Conservation (phyloP, 2,329 filamentous ascomycete genomes). For the Botryotinia globosa region DNA sequence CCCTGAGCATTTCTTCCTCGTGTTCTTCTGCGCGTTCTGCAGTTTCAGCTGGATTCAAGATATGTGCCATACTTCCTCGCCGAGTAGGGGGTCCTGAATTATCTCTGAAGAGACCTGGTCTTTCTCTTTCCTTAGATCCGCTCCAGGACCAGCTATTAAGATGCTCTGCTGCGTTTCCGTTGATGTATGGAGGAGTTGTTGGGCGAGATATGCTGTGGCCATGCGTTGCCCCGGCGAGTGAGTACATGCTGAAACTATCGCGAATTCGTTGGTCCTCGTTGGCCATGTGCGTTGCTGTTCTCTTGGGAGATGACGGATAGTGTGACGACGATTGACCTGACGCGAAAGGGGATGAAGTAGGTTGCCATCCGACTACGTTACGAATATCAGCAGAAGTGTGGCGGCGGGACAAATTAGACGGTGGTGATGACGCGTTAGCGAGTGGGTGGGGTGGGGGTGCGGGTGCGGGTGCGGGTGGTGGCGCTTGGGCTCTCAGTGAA, state of each 20-base stretch:
- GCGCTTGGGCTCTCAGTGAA: conserved; percentile 65
- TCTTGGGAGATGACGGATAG: conserved; percentile 66
- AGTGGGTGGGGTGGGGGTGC: conserved; percentile 60
- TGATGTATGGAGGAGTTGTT: conserved; percentile 37
- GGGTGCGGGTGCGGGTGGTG: conserved; percentile 52
- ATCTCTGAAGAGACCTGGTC: conserved; percentile 39
- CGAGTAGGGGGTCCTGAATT: conserved; percentile 60
- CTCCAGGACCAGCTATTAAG: conserved; percentile 39
- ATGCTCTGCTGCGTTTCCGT: conserved; percentile 35
- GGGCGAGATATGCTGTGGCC: conserved; percentile 36
- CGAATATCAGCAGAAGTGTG: conserved; percentile 97
- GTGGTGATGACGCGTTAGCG: conserved; percentile 59
- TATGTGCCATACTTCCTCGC: conserved; percentile 69
- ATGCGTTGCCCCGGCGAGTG: conserved; percentile 43
- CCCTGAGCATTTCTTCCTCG: conserved; percentile 56
- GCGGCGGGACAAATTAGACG: conserved; percentile 71
- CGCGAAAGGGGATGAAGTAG: conserved; percentile 62
- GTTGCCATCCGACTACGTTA: conserved; percentile 71
- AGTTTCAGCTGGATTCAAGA: conserved; percentile 67
- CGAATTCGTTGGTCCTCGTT: conserved; percentile 58
- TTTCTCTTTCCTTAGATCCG: conserved; percentile 33
- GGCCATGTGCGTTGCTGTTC: conserved; percentile 43
- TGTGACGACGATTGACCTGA: conserved; percentile 60
- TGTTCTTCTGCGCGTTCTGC: conserved; percentile 63
- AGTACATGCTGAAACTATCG: conserved; percentile 62